These are phyloP conservation scores for Seiridium unicorne DNA, from an alignment of 2,329 filamentous ascomycete species.

Conservation along the genomic window DNA sequence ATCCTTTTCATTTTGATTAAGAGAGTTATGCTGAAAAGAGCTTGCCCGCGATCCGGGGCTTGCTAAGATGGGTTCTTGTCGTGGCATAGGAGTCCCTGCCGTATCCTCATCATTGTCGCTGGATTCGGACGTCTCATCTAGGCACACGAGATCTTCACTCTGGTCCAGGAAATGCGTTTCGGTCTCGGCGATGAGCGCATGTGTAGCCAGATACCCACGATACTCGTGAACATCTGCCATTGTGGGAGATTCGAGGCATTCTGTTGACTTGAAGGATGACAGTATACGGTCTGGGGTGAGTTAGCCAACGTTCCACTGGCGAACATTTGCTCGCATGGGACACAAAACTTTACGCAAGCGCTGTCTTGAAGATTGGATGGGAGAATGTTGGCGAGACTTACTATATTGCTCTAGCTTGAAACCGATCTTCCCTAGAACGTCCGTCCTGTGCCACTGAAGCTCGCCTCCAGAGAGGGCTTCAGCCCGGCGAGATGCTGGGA, in stretches of 20 bases:
- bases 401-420: constrained; percentile 68
- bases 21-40: constrained; percentile 9
- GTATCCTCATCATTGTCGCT: constrained; percentile 16
- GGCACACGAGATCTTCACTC: constrained; percentile 51
- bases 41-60: neutral
- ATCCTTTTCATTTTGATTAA: neutral
- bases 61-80: neutral
- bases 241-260: constrained; percentile 46
- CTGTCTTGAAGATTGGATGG: neutral
- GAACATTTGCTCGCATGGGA: too few species aligned
- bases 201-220: constrained; percentile 52
- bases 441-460: constrained; percentile 58
- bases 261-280: constrained; percentile 53
- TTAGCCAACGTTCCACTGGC: neutral
- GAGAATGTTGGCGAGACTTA: constrained; percentile 33
- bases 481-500: constrained; percentile 59
- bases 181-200: constrained; percentile 53
- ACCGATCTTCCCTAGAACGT: constrained; percentile 61
- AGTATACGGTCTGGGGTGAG: constrained; percentile 52
- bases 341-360: too few species aligned
- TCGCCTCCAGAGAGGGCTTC: constrained; percentile 55
- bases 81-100: constrained; percentile 7
- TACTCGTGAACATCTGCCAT: constrained; percentile 48
- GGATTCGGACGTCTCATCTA: constrained; percentile 18
- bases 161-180: constrained; percentile 61